Evolutionary conservation across 768 basidiomycete genomes (phyloP).

Genomic region (Cystobasidium onofrii): DNA sequence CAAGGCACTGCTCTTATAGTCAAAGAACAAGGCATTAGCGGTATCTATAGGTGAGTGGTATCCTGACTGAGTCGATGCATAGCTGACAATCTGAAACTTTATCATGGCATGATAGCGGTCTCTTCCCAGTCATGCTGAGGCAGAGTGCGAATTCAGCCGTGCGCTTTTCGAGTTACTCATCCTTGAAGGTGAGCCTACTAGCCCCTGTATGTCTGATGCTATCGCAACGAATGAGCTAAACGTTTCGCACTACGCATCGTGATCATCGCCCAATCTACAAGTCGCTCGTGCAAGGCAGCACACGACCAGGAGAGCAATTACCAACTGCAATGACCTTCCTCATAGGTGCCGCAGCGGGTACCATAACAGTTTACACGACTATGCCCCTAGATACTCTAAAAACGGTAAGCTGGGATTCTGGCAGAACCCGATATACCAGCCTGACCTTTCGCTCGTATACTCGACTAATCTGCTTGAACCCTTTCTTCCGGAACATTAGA

Average conservation of each 20-base stretch:
- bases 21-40: slow-evolving; percentile 69
- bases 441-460: no score
- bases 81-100: no score
- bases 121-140: slow-evolving; percentile 67
- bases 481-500: no score
- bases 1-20: slow-evolving; percentile 78
- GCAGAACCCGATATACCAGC: no score
- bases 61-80: no score
- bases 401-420: slow-evolving; percentile 50
- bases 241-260: neutral
- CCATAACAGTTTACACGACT: slow-evolving; percentile 76
- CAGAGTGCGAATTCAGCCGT: slow-evolving; percentile 97
- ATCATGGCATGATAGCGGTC: no score
- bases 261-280: slow-evolving; percentile 5
- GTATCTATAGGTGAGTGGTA: slow-evolving; percentile 60
- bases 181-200: neutral
- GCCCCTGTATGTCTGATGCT: neutral
- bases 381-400: slow-evolving; percentile 68
- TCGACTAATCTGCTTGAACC: no score
- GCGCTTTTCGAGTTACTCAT: slow-evolving; percentile 18
- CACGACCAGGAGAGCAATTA: slow-evolving; percentile 70
- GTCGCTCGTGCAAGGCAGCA: slow-evolving; percentile 77
- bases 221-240: neutral
- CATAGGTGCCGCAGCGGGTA: slow-evolving; percentile 84
- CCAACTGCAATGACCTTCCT: slow-evolving; percentile 85